Percentiles rank a stretch among this genome's conserved stretches.
These are phyloP conservation scores for Yarrowia bubula DNA, from an alignment of 805 yeast species.

Conservation along the genomic window DNA sequence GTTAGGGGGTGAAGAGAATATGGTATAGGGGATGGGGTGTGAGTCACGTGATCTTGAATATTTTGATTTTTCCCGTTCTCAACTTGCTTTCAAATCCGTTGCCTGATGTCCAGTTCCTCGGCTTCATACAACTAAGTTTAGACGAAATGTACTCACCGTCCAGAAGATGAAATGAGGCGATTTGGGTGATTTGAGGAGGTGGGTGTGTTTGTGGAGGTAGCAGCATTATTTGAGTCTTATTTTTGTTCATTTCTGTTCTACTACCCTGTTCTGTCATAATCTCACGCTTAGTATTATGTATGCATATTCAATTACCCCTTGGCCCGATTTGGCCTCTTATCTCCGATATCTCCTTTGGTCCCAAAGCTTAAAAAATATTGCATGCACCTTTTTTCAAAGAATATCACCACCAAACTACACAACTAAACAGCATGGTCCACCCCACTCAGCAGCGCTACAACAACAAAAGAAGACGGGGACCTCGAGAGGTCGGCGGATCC, in stretches of 20 bases:
- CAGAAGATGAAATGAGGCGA: too few species aligned
- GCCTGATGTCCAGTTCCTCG: too few species aligned
- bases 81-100: not conserved
- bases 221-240: too few species aligned
- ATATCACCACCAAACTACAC: not conserved
- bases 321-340: not conserved
- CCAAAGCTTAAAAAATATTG: constrained; percentile 7
- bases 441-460: not conserved
- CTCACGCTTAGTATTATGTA: too few species aligned
- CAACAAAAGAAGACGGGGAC: not conserved
- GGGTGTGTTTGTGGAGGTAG: too few species aligned
- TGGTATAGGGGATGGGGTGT: not conserved
- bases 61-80: not conserved
- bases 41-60: not conserved
- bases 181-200: too few species aligned
- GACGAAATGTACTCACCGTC: too few species aligned
- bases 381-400: not conserved
- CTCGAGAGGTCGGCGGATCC: constrained; percentile 10
- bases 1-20: not conserved
- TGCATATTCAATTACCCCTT: not conserved
- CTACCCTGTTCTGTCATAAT: too few species aligned
- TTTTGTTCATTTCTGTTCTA: too few species aligned
- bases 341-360: constrained; percentile 12
- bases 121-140: too few species aligned
- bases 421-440: not conserved